Base-by-base conservation (phyloP, 208 protist species). In the Wallacemonas rigidus region DNA sequence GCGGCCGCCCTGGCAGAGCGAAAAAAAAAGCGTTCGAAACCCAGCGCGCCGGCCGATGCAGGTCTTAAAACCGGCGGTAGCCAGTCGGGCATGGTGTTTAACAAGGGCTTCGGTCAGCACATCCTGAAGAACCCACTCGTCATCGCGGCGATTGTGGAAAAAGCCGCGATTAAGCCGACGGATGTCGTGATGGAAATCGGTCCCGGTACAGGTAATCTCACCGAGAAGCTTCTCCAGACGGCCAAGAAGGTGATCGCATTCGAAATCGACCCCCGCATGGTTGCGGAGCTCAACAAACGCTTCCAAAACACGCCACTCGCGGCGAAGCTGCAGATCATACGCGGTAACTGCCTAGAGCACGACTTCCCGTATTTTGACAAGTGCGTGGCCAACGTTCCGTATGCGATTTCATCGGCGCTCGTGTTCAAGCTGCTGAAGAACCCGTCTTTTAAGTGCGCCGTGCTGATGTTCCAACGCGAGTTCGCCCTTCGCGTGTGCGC, bases 401-500 rank as follows among this genome's bases (percentile, higher is more conserved):
- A 99, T 81, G 97, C 99, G 38, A 99, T 99, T 81, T 99, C 98
- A 2, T 99, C 98, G n/a, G 98, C 98, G 14, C 79, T 99, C 14
- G 92, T 99, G 2, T 99, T 99, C 78, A 99, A 99, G 90, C 87
- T 99, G 35, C 86, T 99, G n/a, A 86, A 93, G 65, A 91, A 92
- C 11, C 98, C 98, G 6, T 86, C 75, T 4, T 98, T 95, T 72
- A 97, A 98, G 69, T 98, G 90, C 67, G 98, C 98, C 5, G 97
- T 99, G 61, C 88, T 99, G 26, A 99, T 99, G 99, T 99, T 99
- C 81, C 99, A 99, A 91, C 74, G 95, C 3, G 99, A 99, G 84
- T 99, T 99, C 82, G 99, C 99, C 17, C 76, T 99, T 69, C 87
- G 99, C 44, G 86, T 99, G 12, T 95, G 97, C 40, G 99, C 99